Evolutionary conservation across 2,329 filamentous ascomycete genomes (phyloP), one percentile per base, ranked within the genome.

Genomic region (Fusarium caatingaense): DNA sequence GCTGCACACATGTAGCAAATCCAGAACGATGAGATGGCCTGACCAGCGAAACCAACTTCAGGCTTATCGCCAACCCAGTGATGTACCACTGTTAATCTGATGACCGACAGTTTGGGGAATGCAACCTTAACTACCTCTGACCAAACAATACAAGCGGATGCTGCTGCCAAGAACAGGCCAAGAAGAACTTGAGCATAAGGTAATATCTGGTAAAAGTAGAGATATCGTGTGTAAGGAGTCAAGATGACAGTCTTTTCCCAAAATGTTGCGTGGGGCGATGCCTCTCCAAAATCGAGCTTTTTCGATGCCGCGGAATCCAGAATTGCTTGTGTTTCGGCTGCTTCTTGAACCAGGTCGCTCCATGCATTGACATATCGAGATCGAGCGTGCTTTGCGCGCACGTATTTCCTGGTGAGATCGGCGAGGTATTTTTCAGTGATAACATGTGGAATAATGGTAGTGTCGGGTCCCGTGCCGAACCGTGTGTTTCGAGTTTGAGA

Each of bases 1-100:
- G 94, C 94, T 16, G 92, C 86, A 78, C 93, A 97, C 96, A 99
- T 99, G 83, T 99, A 99, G 60, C 94, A 85, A 65, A 99, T 91
- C 96, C 96, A 99, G 16, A 89, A 83, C 4, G 93, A 91, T 1
- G 95, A 92, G 50, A 95, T 91, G 46, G 94, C 79, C 78, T 99
- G 96, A 7, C 94, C 93, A 4, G 91, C 91, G 72, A 98, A 94
- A 20, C 93, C 93, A 66, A 98, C 90, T 60, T 92, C 89, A 27
- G 91, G 91, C 60, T 89, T 88, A 13, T 90, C 87, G 42, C 89
- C 89, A 37, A 88, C 87, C 78, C 91, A 91, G 69, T 94, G 92
- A 73, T 93, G 91, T n/a, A 93, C 86, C 5, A 94, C 90, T 6
- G 86, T 89, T 66, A 89, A 82, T 50, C 84, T 85, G 72, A 90